phyloP scores from a whole-genome alignment of 805 yeast species.

The Tetrapisispora arboricola region DNA sequence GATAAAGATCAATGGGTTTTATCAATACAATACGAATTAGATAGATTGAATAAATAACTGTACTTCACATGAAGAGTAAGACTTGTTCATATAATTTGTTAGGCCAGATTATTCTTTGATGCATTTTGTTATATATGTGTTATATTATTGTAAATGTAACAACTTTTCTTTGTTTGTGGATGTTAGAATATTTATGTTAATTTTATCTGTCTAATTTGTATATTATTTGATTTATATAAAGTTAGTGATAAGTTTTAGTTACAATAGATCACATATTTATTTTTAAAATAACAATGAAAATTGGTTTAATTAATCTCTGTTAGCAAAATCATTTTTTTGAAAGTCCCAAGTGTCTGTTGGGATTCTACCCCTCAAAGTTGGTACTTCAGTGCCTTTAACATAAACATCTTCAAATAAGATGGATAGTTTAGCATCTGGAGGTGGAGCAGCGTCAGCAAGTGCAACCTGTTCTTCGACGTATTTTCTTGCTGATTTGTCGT shows the following conservation, averaged over 20 bases:
- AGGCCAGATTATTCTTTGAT: no score
- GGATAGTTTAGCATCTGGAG: conserved; percentile 93
- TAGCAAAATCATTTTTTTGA: conserved; percentile 36
- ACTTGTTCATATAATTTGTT: no score
- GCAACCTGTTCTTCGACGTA: conserved; percentile 91
- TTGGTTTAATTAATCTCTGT: not conserved
- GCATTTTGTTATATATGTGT: no score
- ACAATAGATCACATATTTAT: not conserved
- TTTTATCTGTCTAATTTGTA: not conserved
- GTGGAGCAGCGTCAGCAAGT: conserved; percentile 85
- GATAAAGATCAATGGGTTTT: conserved; percentile 79
- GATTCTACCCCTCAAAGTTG: conserved; percentile 91
- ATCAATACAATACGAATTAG: conserved; percentile 28
- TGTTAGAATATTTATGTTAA: conserved; percentile 1
- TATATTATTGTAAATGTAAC: no score
- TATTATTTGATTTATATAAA: not conserved
- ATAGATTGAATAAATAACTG: conserved; percentile 17
- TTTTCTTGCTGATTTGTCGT: conserved; percentile 93
- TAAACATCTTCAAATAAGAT: conserved; percentile 94
- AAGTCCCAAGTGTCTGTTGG: conserved; percentile 92
- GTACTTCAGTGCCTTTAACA: conserved; percentile 87
- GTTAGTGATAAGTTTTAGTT: not conserved
- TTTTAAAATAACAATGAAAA: not conserved
- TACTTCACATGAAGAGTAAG: no score
- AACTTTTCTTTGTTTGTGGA: not conserved